phyloP scores from a whole-genome alignment of 2,329 filamentous ascomycete species.

The Stachybotrys elegans region DNA sequence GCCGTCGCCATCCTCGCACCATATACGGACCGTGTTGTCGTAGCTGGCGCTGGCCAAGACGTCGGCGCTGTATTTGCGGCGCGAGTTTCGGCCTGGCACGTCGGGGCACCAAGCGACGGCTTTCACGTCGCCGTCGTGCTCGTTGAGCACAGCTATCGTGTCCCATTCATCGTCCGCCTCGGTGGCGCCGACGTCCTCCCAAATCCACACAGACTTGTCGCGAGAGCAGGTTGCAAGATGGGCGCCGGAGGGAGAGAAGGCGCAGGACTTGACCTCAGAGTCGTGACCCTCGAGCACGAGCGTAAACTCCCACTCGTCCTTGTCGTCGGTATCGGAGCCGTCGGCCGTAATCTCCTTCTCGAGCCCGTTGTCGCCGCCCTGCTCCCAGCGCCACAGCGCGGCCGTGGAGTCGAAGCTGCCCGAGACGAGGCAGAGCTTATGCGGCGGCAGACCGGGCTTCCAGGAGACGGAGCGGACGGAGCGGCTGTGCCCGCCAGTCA shows the following conservation, averaged over 20 bases:
- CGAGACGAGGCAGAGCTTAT: constrained; percentile 76
- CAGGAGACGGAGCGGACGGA: constrained; percentile 82
- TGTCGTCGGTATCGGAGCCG: constrained; percentile 24
- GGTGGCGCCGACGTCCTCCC: constrained; percentile 76
- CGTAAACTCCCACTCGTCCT: constrained; percentile 80
- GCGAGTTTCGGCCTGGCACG: constrained; percentile 41
- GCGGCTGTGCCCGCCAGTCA: constrained; percentile 85
- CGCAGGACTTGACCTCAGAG: constrained; percentile 80
- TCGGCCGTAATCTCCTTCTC: constrained; percentile 38
- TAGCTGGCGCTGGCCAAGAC: constrained; percentile 88
- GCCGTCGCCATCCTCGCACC: constrained; percentile 80
- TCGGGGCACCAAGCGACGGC: constrained; percentile 87
- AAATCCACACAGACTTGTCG: constrained; percentile 96
- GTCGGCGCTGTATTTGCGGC: constrained; percentile 53
- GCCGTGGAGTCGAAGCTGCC: constrained; percentile 93
- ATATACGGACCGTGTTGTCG: constrained; percentile 84
- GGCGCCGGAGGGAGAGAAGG: constrained; percentile 68
- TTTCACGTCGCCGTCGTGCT: constrained; percentile 95
- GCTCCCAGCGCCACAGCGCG: constrained; percentile 70
- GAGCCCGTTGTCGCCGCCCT: constrained; percentile 24
- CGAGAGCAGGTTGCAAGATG: constrained; percentile 85
- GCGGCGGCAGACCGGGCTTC: constrained; percentile 65
- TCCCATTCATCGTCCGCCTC: constrained; percentile 93
- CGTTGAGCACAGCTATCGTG: constrained; percentile 88
- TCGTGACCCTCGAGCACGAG: constrained; percentile 94